Evolutionary conservation across 73 alveolate species (phyloP), one percentile per base, ranked within the genome.

Genomic region (Effrenium voratum): DNA sequence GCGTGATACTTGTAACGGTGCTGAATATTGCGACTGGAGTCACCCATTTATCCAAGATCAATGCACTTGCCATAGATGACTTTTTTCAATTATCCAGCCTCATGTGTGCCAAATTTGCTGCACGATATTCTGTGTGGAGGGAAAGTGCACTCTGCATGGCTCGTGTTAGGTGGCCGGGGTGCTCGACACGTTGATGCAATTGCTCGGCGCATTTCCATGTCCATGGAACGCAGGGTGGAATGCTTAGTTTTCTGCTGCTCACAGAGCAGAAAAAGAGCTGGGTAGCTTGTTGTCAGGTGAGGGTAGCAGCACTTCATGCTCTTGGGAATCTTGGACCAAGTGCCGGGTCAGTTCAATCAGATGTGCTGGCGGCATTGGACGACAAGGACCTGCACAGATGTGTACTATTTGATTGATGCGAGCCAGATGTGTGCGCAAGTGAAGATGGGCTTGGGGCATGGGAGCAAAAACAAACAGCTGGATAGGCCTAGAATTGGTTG

Each of bases 251-350:
- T 22, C 34, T 3, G 30, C 30, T 13, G 4, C 30, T 22, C 34
- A 22, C 19, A 6, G 15, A 38, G 19, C 40, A 60, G 30, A 22
- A 13, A 5, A 32, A 60, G 15, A 10, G 30, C 76, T 60, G 15
- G 30, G 19, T 3, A 22, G 76, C 30, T 4, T 22, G 38, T 12
- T 5, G 19, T 12, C 30, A 79, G 90, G 90, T 79, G 32, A 49
- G 45, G 26, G 45, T 79, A 19, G 90, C 90, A 24, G 90, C 90
- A 24, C 28, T 79, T 41, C 90, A 79, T 44, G 90, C 90, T 44
- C 28, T 79, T 60, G 90, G 90, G 28, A 66, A 79, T 79, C 68
- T 79, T 28, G 90, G 90, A 32, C 90, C 90, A 28, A 26, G 15
- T 45, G 90, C 66, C 30, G 90, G 68, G 22, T 79, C 90, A 46